Evolutionary conservation across 2,329 filamentous ascomycete genomes (phyloP).

Genomic region (Diaporthe amygdali): DNA sequence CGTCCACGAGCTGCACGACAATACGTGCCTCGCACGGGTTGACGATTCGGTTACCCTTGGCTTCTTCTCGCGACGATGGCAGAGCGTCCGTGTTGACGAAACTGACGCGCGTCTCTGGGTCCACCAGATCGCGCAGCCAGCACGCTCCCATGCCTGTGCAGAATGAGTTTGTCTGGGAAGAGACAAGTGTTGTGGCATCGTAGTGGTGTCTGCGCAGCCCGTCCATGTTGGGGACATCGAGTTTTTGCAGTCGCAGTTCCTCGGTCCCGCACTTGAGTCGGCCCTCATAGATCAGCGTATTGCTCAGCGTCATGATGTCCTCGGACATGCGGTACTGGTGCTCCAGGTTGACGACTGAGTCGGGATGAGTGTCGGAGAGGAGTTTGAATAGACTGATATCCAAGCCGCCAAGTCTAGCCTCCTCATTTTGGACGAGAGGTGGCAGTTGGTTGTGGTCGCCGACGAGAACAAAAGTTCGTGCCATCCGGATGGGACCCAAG

Average conservation of each 20-base stretch:
- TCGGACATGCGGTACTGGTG: constrained; percentile 99
- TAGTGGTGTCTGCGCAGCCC: constrained; percentile 67
- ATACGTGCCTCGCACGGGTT: constrained; percentile 84
- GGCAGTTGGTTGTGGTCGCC: constrained; percentile 97
- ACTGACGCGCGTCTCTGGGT: constrained; percentile 74
- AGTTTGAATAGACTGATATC: constrained; percentile 95
- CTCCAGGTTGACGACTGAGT: constrained; percentile 87
- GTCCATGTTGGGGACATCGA: constrained; percentile 71
- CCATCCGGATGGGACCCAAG: constrained; percentile 90
- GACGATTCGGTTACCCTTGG: constrained; percentile 83
- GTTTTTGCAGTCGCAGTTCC: constrained; percentile 70
- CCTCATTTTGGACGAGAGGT: constrained; percentile 90
- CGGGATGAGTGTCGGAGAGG: constrained; percentile 85
- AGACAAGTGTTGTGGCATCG: constrained; percentile 42
- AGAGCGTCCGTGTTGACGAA: constrained; percentile 91
- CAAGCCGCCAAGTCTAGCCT: constrained; percentile 82
- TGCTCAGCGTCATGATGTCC: constrained; percentile 94
- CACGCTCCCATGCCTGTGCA: constrained; percentile 64
- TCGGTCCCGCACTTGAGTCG: constrained; percentile 87
- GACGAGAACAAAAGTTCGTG: constrained; percentile 90
- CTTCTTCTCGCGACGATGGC: constrained; percentile 70
- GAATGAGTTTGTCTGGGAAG: constrained; percentile 44
- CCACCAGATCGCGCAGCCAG: constrained; percentile 77
- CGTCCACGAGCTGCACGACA: constrained; percentile 79
- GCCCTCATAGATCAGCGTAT: constrained; percentile 91